Evolutionary conservation across 2,329 filamentous ascomycete genomes (phyloP).

Genomic region (Xylaria digitata): DNA sequence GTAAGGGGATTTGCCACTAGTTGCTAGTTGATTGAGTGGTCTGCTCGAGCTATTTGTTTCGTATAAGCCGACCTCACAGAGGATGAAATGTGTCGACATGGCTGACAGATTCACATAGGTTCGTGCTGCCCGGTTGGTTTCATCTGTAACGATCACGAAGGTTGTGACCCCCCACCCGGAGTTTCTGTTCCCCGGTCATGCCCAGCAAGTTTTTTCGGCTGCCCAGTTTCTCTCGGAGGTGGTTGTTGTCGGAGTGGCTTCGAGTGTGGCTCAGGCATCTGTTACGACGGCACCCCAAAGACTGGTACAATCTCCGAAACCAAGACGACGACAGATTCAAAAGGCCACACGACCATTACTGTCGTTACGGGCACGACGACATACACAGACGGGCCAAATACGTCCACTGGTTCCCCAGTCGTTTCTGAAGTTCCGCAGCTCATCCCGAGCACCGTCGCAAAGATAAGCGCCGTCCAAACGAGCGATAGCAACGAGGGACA

Average conservation of each 20-base stretch:
- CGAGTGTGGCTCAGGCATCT: constrained; percentile 60
- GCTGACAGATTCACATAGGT: constrained; percentile 48
- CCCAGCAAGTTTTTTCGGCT: constrained; percentile 58
- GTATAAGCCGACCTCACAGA: background rate
- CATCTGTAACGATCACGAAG: constrained; percentile 54
- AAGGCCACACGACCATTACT: constrained; percentile 54
- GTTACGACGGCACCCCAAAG: constrained; percentile 60
- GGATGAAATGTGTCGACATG: background rate
- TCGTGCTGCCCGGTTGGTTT: constrained; percentile 60
- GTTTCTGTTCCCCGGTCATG: constrained; percentile 56
- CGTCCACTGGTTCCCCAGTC: constrained; percentile 44
- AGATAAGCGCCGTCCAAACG: constrained; percentile 52
- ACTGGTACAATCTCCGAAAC: constrained; percentile 59
- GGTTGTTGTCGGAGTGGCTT: constrained; percentile 65
- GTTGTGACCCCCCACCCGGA: constrained; percentile 60
- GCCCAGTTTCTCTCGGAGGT: constrained; percentile 61
- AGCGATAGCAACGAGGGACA: constrained; percentile 38
- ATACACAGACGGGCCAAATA: constrained; percentile 47
- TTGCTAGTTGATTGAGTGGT: background rate
- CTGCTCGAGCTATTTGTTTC: background rate
- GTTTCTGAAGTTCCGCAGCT: constrained; percentile 54
- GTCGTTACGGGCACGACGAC: constrained; percentile 56
- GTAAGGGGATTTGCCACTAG: background rate
- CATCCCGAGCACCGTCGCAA: constrained; percentile 58
- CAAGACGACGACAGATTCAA: constrained; percentile 59